phyloP scores from a whole-genome alignment of 257 asterid genomes.

The Voacanga thouarsii region DNA sequence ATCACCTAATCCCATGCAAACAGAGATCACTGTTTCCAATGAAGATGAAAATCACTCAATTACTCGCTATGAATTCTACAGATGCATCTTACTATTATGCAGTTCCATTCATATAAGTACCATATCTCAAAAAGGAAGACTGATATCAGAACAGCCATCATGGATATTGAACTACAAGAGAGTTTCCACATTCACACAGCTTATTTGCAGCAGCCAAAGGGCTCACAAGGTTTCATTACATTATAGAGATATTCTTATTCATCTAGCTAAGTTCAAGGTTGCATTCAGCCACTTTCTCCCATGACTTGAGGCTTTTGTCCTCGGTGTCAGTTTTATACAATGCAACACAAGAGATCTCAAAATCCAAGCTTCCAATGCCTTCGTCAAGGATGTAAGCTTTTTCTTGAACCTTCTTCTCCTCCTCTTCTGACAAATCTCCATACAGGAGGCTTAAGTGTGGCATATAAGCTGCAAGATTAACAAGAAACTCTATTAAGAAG shows the following conservation, averaged over 20 bases:
- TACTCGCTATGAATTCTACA: background rate
- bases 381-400: constrained; percentile 64
- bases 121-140: background rate
- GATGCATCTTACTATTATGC: background rate
- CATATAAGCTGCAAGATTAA: constrained; percentile 69
- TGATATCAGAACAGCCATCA: background rate
- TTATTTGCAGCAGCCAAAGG: background rate
- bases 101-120: background rate
- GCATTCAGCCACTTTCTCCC: constrained; percentile 79
- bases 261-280: constrained; percentile 30
- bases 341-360: constrained; percentile 62
- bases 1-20: background rate
- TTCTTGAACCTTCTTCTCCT: constrained; percentile 66
- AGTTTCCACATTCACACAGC: background rate
- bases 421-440: constrained; percentile 66
- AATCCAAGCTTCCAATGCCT: constrained; percentile 43
- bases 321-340: constrained; percentile 73
- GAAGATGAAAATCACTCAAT: background rate
- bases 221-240: background rate
- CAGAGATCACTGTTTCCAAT: background rate
- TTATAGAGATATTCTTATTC: background rate
- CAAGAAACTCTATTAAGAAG: constrained; percentile 4
- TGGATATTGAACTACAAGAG: background rate
- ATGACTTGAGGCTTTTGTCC: constrained; percentile 77
- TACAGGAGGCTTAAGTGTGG: constrained; percentile 93